Percentiles rank a stretch among this genome's conserved stretches.
Evolutionary conservation across 2,329 filamentous ascomycete species (phyloP).

Genomic region (Teratosphaeria nubilosa): DNA sequence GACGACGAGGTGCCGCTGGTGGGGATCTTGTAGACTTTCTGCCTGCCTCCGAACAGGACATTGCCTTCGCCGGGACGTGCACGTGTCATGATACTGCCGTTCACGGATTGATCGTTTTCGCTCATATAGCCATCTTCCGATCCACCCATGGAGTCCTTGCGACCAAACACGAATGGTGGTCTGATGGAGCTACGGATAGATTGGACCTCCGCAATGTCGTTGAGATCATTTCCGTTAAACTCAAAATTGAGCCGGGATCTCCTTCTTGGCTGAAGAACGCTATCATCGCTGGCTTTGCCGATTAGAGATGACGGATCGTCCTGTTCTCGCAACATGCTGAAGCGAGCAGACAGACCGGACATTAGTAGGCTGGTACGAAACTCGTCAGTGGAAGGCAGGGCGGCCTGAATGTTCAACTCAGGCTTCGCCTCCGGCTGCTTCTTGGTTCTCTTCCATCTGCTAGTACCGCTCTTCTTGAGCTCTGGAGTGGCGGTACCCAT

Average conservation of each 20-base stretch:
- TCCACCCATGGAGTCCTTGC: constrained; percentile 52
- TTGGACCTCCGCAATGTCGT: constrained; percentile 84
- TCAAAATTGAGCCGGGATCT: constrained; percentile 69
- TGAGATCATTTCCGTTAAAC: constrained; percentile 46
- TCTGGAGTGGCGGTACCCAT: constrained; percentile 12
- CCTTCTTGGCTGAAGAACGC: constrained; percentile 73
- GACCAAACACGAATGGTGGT: constrained; percentile 47
- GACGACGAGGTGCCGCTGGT: constrained; percentile 30
- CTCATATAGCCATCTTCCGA: constrained; percentile 50
- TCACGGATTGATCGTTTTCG: constrained; percentile 54
- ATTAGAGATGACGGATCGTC: constrained; percentile 82
- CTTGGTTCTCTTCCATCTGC: constrained; percentile 39
- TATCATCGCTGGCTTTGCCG: constrained; percentile 92
- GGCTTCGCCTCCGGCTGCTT: constrained; percentile 42
- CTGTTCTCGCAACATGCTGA: constrained; percentile 93
- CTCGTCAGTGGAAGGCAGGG: constrained; percentile 72
- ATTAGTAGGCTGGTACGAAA: constrained; percentile 94
- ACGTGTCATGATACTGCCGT: constrained; percentile 71
- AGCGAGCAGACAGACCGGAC: constrained; percentile 87
- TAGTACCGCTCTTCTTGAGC: constrained; percentile 22
- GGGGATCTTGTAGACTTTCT: constrained; percentile 87
- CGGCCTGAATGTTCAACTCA: constrained; percentile 62
- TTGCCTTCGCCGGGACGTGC: constrained; percentile 80
- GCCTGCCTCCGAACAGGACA: constrained; percentile 83
- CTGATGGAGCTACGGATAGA: constrained; percentile 58